Evolutionary conservation across 1,139 yeast species (phyloP).

Genomic region (Eremothecium coryli): DNA sequence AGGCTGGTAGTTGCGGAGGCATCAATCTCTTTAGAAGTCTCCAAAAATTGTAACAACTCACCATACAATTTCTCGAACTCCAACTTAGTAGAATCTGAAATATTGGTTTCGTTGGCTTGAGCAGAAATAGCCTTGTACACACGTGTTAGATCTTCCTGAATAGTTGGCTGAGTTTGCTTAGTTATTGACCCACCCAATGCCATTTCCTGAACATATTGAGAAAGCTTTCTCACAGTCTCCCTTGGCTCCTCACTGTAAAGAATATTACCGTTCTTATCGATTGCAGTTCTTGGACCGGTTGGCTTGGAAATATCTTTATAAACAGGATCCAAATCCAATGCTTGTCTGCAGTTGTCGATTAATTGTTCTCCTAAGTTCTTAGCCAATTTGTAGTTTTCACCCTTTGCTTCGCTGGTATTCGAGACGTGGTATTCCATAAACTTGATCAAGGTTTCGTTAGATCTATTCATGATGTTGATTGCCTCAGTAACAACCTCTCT

Average conservation of each 20-base stretch:
- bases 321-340: constrained; percentile 71
- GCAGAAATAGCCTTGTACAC: constrained; percentile 74
- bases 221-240: constrained; percentile 86
- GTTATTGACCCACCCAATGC: constrained; percentile 90
- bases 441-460: constrained; percentile 86
- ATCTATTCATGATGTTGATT: constrained; percentile 94
- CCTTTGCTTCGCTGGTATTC: constrained; percentile 80
- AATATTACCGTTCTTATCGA: constrained; percentile 82
- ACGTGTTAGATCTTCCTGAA: constrained; percentile 71
- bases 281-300: constrained; percentile 87
- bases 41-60: constrained; percentile 67
- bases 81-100: constrained; percentile 52
- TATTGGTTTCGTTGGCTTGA: constrained; percentile 40
- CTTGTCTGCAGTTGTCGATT: constrained; percentile 91
- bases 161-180: constrained; percentile 54
- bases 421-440: constrained; percentile 97
- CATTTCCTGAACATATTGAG: constrained; percentile 94
- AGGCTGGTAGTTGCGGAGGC: constrained; percentile 35
- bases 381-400: constrained; percentile 82
- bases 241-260: constrained; percentile 77
- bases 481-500: constrained; percentile 95
- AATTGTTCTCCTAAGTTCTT: constrained; percentile 85
- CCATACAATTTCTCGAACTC: constrained; percentile 76
- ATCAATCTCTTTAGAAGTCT: constrained; percentile 54
- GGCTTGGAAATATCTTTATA: constrained; percentile 91